These are phyloP conservation scores for Metschnikowia kunwiensis DNA, from an alignment of 805 yeast genomes.

Conservation along the genomic window DNA sequence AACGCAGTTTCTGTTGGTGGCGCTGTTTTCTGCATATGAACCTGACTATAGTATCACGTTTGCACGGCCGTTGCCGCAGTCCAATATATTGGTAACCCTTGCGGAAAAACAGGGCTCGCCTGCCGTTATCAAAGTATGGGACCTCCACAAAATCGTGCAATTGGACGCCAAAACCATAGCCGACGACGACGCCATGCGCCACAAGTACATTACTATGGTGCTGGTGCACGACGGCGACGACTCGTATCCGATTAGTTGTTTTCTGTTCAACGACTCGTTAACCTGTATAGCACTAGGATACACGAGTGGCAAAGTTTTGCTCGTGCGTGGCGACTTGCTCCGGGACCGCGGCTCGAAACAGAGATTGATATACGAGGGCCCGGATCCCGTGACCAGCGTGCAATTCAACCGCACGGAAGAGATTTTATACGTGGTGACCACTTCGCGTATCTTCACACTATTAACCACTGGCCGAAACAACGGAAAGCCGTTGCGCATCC, in stretches of 20 bases:
- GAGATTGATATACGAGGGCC: slow-evolving; percentile 66
- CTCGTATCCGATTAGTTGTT: slow-evolving; percentile 72
- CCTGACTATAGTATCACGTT: slow-evolving; percentile 61
- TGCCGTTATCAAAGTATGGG: slow-evolving; percentile 68
- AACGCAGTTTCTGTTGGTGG: slow-evolving; percentile 42
- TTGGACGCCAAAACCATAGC: slow-evolving; percentile 17
- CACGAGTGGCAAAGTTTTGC: slow-evolving; percentile 77
- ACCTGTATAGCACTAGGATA: slow-evolving; percentile 73
- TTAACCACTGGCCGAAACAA: slow-evolving; percentile 76
- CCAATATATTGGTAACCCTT: slow-evolving; percentile 61
- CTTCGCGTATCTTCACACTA: slow-evolving; percentile 66
- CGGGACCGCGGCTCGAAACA: slow-evolving; percentile 91
- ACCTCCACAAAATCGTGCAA: slow-evolving; percentile 49
- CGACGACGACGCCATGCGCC: slow-evolving; percentile 19
- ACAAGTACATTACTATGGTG: slow-evolving; percentile 57
- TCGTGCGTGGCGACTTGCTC: slow-evolving; percentile 82
- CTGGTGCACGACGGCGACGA: slow-evolving; percentile 68
- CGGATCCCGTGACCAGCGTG: slow-evolving; percentile 80
- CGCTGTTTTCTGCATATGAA: slow-evolving; percentile 56
- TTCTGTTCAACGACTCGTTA: slow-evolving; percentile 51
- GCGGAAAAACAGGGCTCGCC: slow-evolving; percentile 77
- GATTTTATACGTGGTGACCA: slow-evolving; percentile 66
- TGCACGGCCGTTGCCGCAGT: slow-evolving; percentile 45
- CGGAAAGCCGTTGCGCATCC: slow-evolving; percentile 51
- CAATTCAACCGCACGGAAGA: slow-evolving; percentile 53